Conservation (phyloP, 2,329 filamentous ascomycete species). For the Alternaria sp. region DNA sequence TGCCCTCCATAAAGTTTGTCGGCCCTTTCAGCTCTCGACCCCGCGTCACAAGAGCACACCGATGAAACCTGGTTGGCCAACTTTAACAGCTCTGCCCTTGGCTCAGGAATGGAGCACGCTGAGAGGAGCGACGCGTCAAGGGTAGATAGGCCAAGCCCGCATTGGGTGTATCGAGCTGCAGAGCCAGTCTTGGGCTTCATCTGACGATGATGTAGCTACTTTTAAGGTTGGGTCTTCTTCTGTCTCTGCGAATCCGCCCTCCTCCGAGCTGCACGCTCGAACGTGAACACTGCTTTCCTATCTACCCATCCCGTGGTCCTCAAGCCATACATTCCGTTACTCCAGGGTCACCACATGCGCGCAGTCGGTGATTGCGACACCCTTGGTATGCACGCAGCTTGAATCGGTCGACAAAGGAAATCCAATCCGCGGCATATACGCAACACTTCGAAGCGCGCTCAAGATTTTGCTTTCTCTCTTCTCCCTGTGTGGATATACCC, state of each 20-base stretch:
- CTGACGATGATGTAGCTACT: slow-evolving; percentile 20
- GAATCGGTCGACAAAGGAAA: slow-evolving; percentile 15
- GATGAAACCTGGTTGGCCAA: slow-evolving; percentile 19
- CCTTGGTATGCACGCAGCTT: slow-evolving; percentile 18
- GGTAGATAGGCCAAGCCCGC: slow-evolving; percentile 14
- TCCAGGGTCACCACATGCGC: slow-evolving; percentile 8
- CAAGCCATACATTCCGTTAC: neutral
- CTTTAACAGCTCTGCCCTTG: slow-evolving; percentile 15
- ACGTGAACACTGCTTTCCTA: slow-evolving; percentile 7
- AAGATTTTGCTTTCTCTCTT: neutral
- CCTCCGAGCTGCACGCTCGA: neutral
- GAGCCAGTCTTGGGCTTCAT: slow-evolving; percentile 19
- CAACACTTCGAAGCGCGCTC: neutral
- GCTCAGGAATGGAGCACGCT: slow-evolving; percentile 14
- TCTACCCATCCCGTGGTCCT: neutral
- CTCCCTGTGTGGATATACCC: neutral
- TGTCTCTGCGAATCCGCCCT: slow-evolving; percentile 4
- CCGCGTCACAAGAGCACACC: slow-evolving; percentile 28
- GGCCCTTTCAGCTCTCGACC: slow-evolving; percentile 13
- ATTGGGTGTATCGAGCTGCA: slow-evolving; percentile 20
- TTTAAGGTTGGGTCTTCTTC: neutral
- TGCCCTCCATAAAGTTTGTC: slow-evolving; percentile 2
- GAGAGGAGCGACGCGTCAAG: slow-evolving; percentile 11
- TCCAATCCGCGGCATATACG: slow-evolving; percentile 4
- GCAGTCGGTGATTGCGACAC: slow-evolving; percentile 13